phyloP scores from a whole-genome alignment of 805 yeast genomes.

The Saccharomyces kudriavzevii region DNA sequence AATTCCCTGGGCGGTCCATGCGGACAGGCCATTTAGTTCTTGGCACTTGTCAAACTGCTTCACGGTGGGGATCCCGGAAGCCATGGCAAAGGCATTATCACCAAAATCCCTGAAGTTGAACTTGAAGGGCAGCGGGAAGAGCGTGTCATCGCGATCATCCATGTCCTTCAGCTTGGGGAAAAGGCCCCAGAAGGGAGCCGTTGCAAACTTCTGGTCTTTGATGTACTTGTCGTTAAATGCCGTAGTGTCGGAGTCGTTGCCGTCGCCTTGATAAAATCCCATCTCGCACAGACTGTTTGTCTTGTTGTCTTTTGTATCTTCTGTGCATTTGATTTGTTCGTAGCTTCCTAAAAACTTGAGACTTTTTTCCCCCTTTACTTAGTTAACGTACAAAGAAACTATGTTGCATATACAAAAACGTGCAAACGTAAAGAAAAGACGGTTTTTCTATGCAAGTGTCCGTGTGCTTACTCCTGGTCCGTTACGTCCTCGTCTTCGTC shows the following conservation, averaged over 20 bases:
- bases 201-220: background rate
- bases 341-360: background rate
- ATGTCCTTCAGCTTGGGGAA: background rate
- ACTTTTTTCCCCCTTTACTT: background rate
- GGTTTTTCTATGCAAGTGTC: background rate
- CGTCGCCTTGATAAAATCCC: background rate
- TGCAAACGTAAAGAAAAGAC: background rate
- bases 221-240: background rate
- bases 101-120: background rate
- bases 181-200: background rate
- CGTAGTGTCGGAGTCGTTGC: background rate
- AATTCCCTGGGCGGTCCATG: slow-evolving; percentile 78
- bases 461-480: background rate
- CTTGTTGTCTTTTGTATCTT: background rate
- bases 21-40: slow-evolving; percentile 56
- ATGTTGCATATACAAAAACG: background rate
- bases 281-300: background rate
- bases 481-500: background rate
- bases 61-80: slow-evolving; percentile 38
- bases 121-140: background rate
- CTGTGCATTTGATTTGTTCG: background rate
- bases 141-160: background rate
- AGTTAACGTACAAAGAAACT: background rate
- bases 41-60: slow-evolving; percentile 56
- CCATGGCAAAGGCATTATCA: background rate